Evolutionary conservation across 1,284 basidiomycete genomes (phyloP).

Genomic region (Cryptococcus sp.): DNA sequence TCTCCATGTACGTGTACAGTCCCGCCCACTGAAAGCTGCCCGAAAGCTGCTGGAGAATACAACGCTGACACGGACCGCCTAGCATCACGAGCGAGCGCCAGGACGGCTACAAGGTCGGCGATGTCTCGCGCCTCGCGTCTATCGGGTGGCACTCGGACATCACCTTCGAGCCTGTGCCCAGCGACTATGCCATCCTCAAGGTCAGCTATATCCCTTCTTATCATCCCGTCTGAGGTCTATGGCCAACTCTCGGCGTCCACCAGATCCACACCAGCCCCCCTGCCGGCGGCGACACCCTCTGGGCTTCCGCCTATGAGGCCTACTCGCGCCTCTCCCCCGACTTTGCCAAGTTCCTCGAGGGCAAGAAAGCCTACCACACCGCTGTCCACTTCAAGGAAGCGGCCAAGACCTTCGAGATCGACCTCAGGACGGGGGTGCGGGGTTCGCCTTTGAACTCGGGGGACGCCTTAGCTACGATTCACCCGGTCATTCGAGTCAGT

Average conservation of each 20-base stretch:
- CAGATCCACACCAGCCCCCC: conserved; percentile 55
- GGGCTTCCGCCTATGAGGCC: conserved; percentile 58
- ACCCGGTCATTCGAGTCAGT: conserved; percentile 49
- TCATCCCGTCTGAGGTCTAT: too few species aligned
- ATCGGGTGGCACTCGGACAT: background rate
- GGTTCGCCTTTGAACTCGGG: conserved; percentile 62
- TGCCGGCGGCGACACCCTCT: conserved; percentile 52
- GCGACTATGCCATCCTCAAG: conserved; percentile 63
- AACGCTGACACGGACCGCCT: background rate
- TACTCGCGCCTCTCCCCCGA: conserved; percentile 58
- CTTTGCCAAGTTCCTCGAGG: conserved; percentile 59
- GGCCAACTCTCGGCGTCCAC: too few species aligned
- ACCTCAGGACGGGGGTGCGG: conserved; percentile 40
- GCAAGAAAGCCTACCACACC: conserved; percentile 59
- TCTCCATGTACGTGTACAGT: background rate
- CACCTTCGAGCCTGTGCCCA: conserved; percentile 64
- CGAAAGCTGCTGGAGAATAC: too few species aligned
- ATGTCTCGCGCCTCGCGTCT: background rate
- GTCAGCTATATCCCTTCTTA: too few species aligned
- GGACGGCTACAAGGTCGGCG: background rate
- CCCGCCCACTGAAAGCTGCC: background rate
- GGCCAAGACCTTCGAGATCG: conserved; percentile 24
- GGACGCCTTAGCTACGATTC: conserved; percentile 56
- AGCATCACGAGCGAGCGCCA: background rate
- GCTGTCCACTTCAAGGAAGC: conserved; percentile 58